Evolutionary conservation across 2,329 filamentous ascomycete genomes (phyloP), one percentile per base, ranked within the genome.

Genomic region (Cytospora piceae): DNA sequence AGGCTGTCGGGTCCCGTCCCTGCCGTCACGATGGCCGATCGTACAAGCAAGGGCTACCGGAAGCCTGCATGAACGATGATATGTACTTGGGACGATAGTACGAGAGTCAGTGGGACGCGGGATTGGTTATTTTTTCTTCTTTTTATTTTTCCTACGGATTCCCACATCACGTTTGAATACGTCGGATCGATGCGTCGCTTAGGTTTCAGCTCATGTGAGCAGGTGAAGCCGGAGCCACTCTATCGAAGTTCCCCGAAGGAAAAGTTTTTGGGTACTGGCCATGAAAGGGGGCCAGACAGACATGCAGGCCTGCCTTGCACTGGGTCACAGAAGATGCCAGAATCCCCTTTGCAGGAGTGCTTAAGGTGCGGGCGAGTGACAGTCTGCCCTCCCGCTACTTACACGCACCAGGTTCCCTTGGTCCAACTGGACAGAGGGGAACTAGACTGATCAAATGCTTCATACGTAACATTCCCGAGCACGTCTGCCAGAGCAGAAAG

Each of bases 21-120:
- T 39, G 49, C 34, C 22, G 53, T 15, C 46, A 31, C 22, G 27
- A 14, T 57, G 54, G 22, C 61, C 31, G 54, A 46, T 58, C 42
- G 46, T 55, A 27, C 54, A 39, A 29, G 39, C 31, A 22, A 55
- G 27, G n/a, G 42, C 61, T 55, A 37, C 27, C 53, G 54, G 61
- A 24, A 32, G 31, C 61, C 31, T 52, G 60, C 61, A 63, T 63
- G 53, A 57, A 57, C 53, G 37, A 39, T 22, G 4, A 52, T 53
- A 51, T 32, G 22, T 29, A 51, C 53, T 39, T 42, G 42, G 53
- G 46, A 22, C 32, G 31, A 52, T 53, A 63, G 34, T 46, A 37
- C 53, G 53, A 34, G n/a, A 57, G 49, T 24, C 56, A 24, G 55
- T 57, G 61, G 53, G 32, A n/a, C 39, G 37, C 27, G 53, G 56